phyloP scores from a whole-genome alignment of 345 rosid species.

The Clarkia xantiana region DNA sequence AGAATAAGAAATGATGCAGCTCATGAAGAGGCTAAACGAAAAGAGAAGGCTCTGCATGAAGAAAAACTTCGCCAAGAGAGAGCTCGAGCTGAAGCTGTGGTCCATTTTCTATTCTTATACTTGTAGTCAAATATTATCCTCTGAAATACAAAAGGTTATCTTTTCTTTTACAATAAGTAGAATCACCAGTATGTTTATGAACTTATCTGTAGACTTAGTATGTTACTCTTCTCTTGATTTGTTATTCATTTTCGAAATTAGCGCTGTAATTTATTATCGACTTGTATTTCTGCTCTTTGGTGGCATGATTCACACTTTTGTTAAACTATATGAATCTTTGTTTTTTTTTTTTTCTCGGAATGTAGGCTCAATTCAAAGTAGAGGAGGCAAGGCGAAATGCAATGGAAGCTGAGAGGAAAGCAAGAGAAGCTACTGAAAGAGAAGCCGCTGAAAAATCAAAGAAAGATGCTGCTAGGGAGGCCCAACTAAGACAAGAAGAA shows the following conservation, averaged over 20 bases:
- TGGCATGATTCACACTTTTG: not conserved
- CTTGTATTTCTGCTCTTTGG: constrained; percentile 1
- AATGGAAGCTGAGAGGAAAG: constrained; percentile 55
- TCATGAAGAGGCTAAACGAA: constrained; percentile 74
- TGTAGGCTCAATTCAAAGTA: constrained; percentile 36
- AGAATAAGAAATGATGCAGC: constrained; percentile 75
- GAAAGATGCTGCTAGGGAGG: constrained; percentile 14
- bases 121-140: not conserved
- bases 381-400: constrained; percentile 64
- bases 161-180: no score
- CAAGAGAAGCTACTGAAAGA: constrained; percentile 47
- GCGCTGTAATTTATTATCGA: no score
- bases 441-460: constrained; percentile 32
- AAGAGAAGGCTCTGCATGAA: constrained; percentile 65
- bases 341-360: no score
- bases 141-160: no score
- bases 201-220: no score
- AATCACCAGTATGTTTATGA: no score
- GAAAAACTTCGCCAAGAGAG: constrained; percentile 71
- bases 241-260: no score
- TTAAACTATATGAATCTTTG: not conserved
- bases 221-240: no score
- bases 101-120: constrained; percentile 16
- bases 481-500: constrained; percentile 18
- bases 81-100: constrained; percentile 83